Base-by-base conservation (phyloP, 257 asterid genomes). In the Scutellaria galericulata region DNA sequence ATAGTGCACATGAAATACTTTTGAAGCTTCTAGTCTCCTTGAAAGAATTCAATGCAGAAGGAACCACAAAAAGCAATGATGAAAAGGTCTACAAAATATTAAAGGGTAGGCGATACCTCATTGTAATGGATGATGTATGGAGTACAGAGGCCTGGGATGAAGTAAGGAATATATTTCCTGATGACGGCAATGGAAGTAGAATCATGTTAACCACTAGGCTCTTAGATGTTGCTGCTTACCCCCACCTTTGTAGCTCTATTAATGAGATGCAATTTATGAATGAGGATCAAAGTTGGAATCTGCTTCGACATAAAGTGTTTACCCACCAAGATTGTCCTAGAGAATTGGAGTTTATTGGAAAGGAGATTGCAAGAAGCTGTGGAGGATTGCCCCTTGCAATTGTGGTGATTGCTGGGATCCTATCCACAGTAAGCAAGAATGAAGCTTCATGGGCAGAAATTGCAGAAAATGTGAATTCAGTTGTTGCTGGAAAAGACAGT, bases 41-140 rank as follows among this genome's bases (percentile, higher is more conserved):
- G 37, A 5, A 31, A 31, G 37, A 31, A 31, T 1, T 2, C 37
- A 31, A 31, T 0, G 5, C 5, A 2, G 37, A 31, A 31, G 5
- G 37, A 31, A 31, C 37, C 5, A 24, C 27, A 24, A 2, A 24
- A 0, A 31, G 37, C 37, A 31, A 31, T 31, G 37, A 31, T 12
- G 57, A n/a, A 40, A 47, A 6, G 0, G 35, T 64, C 47, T 50
- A 66, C 47, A 67, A 22, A 68, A 59, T 40, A 5, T 68, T 68
- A 42, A 68, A 22, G 48, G 65, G 64, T 20, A 53, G 42, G 63
- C 53, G 63, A 12, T 52, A 68, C 9, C 9, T 68, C 3, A 53
- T 68, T 20, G 53, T 68, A 18, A 39, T 68, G 53, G 65, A 69
- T 55, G 74, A 69, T 69, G 22, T 69, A 11, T 68, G 74, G 74